Evolutionary conservation across 306 rosid genomes (phyloP).

Genomic region (Benincasa hispida): DNA sequence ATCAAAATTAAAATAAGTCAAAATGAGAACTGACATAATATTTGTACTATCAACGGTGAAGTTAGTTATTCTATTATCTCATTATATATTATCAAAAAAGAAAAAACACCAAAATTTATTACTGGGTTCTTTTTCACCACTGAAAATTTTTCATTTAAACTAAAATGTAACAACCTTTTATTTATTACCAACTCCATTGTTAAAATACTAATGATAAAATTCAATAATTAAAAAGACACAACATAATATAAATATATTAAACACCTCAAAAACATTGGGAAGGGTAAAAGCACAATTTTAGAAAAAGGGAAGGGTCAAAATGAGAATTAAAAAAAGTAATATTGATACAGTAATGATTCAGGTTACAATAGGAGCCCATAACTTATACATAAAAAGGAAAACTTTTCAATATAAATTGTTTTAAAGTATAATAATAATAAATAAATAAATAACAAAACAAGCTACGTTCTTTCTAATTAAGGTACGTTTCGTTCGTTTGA

Average conservation of each 20-base stretch:
- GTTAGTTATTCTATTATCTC: no score
- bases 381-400: background rate
- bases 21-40: no score
- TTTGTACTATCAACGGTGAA: no score
- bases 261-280: background rate
- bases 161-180: background rate
- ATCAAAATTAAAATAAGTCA: no score
- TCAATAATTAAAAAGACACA: no score
- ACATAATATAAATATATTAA: no score
- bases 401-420: background rate
- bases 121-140: no score
- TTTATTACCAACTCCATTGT: background rate
- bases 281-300: background rate
- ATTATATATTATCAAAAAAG: no score
- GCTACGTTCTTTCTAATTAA: background rate
- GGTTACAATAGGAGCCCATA: background rate
- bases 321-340: background rate
- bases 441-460: background rate
- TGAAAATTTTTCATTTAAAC: no score
- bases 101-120: no score
- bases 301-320: background rate
- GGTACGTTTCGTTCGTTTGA: background rate
- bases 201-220: no score
- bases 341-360: conserved; percentile 4
- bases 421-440: background rate